These are phyloP conservation scores for Seminavis robusta DNA, from an alignment of 108 stramenopile genomes.

Conservation along the genomic window DNA sequence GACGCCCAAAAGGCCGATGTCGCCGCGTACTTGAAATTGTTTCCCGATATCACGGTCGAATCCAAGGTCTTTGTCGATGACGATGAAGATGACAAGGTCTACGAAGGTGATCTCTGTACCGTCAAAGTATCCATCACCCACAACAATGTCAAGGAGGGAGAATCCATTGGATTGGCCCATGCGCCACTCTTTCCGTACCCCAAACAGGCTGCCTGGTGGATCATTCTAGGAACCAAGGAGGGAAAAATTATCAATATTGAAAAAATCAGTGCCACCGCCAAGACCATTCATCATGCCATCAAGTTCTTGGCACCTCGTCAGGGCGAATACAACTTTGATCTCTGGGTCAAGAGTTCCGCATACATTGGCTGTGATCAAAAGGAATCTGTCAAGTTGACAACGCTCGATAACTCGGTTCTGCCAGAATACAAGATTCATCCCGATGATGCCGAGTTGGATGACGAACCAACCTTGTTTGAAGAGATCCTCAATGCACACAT, in stretches of 20 bases:
- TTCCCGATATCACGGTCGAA: constrained; percentile 80
- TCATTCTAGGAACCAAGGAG: constrained; percentile 87
- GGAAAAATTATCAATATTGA: constrained; percentile 92
- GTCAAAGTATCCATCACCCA: constrained; percentile 86
- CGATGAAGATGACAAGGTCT: constrained; percentile 92
- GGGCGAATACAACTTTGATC: constrained; percentile 87
- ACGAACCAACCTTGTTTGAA: constrained; percentile 98
- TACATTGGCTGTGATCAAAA: constrained; percentile 93
- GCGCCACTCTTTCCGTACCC: constrained; percentile 90
- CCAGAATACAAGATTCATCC: constrained; percentile 95
- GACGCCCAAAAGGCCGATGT: constrained; percentile 87
- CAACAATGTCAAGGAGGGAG: constrained; percentile 85
- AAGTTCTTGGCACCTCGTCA: constrained; percentile 93
- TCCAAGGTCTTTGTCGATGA: constrained; percentile 93
- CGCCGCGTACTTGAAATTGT: constrained; percentile 61
- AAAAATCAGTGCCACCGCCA: constrained; percentile 68
- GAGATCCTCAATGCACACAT: constrained; percentile 91
- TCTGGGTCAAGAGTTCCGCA: constrained; percentile 88
- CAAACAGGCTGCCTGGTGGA: constrained; percentile 95
- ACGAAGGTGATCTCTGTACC: constrained; percentile 95
- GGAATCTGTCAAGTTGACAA: constrained; percentile 61
- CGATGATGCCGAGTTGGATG: constrained; percentile 96
- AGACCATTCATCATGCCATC: constrained; percentile 86
- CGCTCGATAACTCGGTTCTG: constrained; percentile 82
- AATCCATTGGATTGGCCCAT: constrained; percentile 86